Percentiles rank a stretch among this genome's conserved stretches.
Evolutionary conservation across 2,329 filamentous ascomycete species (phyloP).

Genomic region (Talaromyces sp.): DNA sequence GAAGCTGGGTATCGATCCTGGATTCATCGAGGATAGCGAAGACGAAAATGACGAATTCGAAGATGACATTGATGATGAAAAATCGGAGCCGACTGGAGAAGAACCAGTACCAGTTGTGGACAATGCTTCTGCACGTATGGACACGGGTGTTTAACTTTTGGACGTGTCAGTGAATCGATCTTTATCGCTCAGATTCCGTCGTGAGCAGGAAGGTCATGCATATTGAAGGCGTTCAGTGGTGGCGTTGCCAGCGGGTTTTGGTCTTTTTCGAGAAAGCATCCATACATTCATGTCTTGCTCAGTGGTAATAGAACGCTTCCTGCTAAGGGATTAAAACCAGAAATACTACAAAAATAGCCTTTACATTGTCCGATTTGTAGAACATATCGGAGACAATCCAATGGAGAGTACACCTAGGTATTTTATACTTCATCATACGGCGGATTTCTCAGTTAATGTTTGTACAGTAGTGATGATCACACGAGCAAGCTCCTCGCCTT

Average conservation of each 20-base stretch:
- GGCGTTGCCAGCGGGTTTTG: constrained; percentile 13
- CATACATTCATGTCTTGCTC: constrained; percentile 11
- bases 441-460: constrained; percentile 21
- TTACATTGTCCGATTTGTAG: background rate
- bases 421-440: background rate
- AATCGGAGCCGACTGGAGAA: constrained; percentile 21
- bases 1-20: constrained; percentile 66
- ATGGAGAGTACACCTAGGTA: background rate
- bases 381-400: background rate
- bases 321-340: background rate
- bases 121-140: constrained; percentile 36
- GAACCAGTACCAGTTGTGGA: constrained; percentile 28
- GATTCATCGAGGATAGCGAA: constrained; percentile 69
- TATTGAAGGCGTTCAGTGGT: constrained; percentile 16
- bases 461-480: constrained; percentile 34
- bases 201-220: constrained; percentile 9
- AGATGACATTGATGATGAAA: constrained; percentile 28
- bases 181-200: background rate
- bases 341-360: constrained; percentile 1
- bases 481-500: constrained; percentile 40
- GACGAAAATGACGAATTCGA: constrained; percentile 56
- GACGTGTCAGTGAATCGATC: background rate
- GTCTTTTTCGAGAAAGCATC: constrained; percentile 5
- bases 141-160: constrained; percentile 27
- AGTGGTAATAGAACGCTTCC: constrained; percentile 11